These are phyloP conservation scores for Metschnikowia bowlesiae DNA, from an alignment of 805 yeast genomes.

Conservation along the genomic window DNA sequence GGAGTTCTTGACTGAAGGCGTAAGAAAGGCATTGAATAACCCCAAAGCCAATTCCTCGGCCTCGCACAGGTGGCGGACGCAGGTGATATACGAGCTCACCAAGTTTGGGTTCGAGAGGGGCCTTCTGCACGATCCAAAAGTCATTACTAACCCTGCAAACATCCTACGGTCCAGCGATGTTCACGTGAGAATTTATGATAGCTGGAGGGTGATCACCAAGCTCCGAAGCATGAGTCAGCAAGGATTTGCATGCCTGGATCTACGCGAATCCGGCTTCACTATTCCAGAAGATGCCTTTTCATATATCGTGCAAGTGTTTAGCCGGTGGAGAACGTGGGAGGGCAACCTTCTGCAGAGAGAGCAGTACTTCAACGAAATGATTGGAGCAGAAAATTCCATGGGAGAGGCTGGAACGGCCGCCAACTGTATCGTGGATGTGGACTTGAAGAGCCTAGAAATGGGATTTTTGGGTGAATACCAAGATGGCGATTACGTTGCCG, in stretches of 20 bases:
- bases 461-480: not conserved
- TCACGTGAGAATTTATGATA: constrained; percentile 74
- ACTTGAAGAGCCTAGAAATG: constrained; percentile 1
- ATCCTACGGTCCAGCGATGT: constrained; percentile 64
- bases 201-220: constrained; percentile 84
- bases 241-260: constrained; percentile 48
- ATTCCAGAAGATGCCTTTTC: constrained; percentile 51
- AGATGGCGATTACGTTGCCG: not conserved
- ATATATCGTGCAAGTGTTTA: constrained; percentile 55
- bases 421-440: not conserved
- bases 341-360: constrained; percentile 57
- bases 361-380: constrained; percentile 41
- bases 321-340: constrained; percentile 92
- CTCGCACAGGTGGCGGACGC: constrained; percentile 22
- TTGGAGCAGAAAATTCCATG: constrained; percentile 4
- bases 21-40: constrained; percentile 15
- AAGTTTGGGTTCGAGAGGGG: constrained; percentile 36
- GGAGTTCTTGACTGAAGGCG: constrained; percentile 8
- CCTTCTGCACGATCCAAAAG: constrained; percentile 81
- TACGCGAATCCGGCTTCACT: constrained; percentile 25
- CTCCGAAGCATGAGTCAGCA: constrained; percentile 63
- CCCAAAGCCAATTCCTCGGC: constrained; percentile 15
- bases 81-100: constrained; percentile 40
- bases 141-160: constrained; percentile 83
- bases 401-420: not conserved